Base-by-base conservation (phyloP, 208 protist species). In the Wallacemonas rigidus region DNA sequence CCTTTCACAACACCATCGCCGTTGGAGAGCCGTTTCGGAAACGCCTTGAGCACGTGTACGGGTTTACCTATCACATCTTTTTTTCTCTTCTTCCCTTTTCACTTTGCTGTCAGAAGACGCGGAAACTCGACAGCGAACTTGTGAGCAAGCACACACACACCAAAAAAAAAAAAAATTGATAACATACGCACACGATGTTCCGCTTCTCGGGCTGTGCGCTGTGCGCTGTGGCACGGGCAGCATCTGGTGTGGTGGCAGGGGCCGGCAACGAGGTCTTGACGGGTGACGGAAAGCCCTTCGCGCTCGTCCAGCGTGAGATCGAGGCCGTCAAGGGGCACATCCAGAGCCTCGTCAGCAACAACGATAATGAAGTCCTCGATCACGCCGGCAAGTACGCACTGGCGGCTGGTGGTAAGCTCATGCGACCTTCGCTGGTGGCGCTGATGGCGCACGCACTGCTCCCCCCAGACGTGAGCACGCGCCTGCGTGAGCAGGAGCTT, bases 351-450 rank as follows among this genome's bases (percentile, higher is more conserved):
- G 88, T 94, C 56, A 65, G 47, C 11, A 84, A 92, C 70, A 81
- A 69, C 14, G 73, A 88, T 26, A 92, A 96, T 61, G 79, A 88
- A 12, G 87, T 96, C 39, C 77, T 96, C 2, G 86, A 96, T 47
- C 82, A 96, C 68, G 91, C 91, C 17, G 83, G 76, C 44, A 90
- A 83, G 75, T 94, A 96, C 68, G 81, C 85, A 2, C 57, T 94
- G 17, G 70, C 80, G 11, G 72, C 79, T 0, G 81, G 87, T 3
- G 89, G 91, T 3, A 96, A 96, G 71, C 64, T 96, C 41, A 86
- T 96, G 79, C 91, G 91, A 2, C 91, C 91, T 1, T 85, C 91
- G 1, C 71, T 96, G 39, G 89, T 96, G 44, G 80, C 85, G 26
- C 77, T 93, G 57, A 91, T 91, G 85, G 88, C 88, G 0, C 78